Evolutionary conservation across 805 yeast species (phyloP), one percentile per base, ranked within the genome.

Genomic region (Metschnikowia lunata): DNA sequence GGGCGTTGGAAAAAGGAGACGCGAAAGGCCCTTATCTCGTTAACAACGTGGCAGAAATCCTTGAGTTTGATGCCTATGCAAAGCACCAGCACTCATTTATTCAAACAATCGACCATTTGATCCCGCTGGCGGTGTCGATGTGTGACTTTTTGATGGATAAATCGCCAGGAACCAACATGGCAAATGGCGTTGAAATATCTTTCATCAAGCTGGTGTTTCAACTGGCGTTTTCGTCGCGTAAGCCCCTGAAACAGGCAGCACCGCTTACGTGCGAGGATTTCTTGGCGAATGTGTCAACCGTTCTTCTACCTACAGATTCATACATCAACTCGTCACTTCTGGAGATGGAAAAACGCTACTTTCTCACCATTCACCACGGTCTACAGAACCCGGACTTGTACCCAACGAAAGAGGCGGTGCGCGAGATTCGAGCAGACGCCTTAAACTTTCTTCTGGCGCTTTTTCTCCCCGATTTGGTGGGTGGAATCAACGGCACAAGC

Each of bases 71-170:
- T 56, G 59, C 79, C 26, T 63, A 60, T 40, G 88, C 93, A 1
- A 71, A 72, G 40, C 76, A 79, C 36, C 86, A 82, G 54, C 72
- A 79, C 52, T 78, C 90, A 0, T 77, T 76, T 27, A 78, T 88
- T 10, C 88, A 85, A 46, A 88, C 85, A 1, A 69, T 85, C 2
- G 79, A 78, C 44, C 54, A 64, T 13, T 53, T 75, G 9, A 50
- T 84, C 1, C 66, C 70, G 11, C 31, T 54, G 29, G 64, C 63
- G 55, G 64, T 64, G 38, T 46, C 57, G 26, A 49, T 68, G 14
- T 72, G 70, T 55, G 68, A 67, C 3, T 54, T 72, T 9, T 47
- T 79, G 7, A 35, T 68, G 41, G 46, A 45, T 2, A 33, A 0
- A 31, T 23, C 37, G 26, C 38, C 39, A 6, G 40, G 23, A 6